These are phyloP conservation scores for Symbiodinium pilosum DNA, from an alignment of 73 alveolate genomes.

Conservation along the genomic window DNA sequence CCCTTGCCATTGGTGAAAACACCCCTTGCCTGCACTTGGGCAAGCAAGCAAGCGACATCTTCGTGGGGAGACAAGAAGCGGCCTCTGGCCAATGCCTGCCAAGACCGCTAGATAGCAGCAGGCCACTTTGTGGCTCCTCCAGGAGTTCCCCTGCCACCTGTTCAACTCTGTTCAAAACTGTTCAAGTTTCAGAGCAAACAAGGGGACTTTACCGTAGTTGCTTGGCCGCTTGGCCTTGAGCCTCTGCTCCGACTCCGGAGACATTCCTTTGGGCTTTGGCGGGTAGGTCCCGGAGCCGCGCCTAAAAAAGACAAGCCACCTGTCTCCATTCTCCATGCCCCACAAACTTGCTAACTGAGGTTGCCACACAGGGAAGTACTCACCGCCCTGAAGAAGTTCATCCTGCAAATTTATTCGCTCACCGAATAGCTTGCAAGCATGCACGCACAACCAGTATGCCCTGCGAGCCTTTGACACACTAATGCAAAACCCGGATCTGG, in stretches of 20 bases:
- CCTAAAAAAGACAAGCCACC: background rate
- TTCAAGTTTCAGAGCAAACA: too few relatives aligned
- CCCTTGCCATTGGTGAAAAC: slow-evolving; percentile 67
- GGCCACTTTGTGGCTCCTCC: slow-evolving; percentile 61
- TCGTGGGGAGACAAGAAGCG: background rate
- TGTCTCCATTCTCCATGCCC: too few relatives aligned
- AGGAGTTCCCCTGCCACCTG: slow-evolving; percentile 51
- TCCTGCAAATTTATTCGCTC: background rate
- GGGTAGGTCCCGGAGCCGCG: slow-evolving; percentile 48
- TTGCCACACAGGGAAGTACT: slow-evolving; percentile 39
- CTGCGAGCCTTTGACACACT: too few relatives aligned
- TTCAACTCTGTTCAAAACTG: too few relatives aligned
- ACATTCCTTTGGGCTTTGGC: slow-evolving; percentile 60
- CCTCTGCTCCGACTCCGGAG: slow-evolving; percentile 14
- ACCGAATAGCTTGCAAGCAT: background rate
- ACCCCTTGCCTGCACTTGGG: slow-evolving; percentile 39
- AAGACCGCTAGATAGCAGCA: slow-evolving; percentile 42
- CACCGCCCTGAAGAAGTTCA: slow-evolving; percentile 53
- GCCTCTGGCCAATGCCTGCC: slow-evolving; percentile 91
- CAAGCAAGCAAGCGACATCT: background rate
- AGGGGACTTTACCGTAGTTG: too few relatives aligned
- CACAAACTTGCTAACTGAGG: too few relatives aligned
- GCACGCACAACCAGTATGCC: background rate
- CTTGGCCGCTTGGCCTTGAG: slow-evolving; percentile 26
- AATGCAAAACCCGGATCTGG: too few relatives aligned